Conservation (phyloP, 805 yeast species). For the Ogataea methylovora region DNA sequence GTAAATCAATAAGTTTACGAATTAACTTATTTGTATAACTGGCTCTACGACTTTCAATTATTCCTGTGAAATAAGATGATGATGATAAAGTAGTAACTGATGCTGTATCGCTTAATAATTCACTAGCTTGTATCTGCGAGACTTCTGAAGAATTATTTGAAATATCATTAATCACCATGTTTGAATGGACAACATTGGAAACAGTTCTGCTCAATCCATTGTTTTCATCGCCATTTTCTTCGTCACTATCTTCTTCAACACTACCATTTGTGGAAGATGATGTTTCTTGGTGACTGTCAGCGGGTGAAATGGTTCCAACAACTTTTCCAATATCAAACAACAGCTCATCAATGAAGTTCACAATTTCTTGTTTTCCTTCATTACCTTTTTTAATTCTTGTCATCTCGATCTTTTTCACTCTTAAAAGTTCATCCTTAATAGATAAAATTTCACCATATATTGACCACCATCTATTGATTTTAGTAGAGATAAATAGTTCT, state of each 20-base stretch:
- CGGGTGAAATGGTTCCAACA: conserved; percentile 9
- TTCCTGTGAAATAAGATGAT: conserved; percentile 4
- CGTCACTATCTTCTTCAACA: not conserved
- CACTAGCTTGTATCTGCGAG: conserved; percentile 2
- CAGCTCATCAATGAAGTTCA: conserved; percentile 4
- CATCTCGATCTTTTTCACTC: conserved; percentile 10
- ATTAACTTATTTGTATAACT: conserved; percentile 37
- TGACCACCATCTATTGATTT: conserved; percentile 38
- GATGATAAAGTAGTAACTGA: not conserved
- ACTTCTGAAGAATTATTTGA: conserved; percentile 1
- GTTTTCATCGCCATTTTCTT: not conserved
- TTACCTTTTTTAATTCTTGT: not conserved
- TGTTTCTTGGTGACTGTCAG: not conserved
- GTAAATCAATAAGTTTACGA: conserved; percentile 31
- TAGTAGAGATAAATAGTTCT: conserved; percentile 23
- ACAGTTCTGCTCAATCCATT: not conserved
- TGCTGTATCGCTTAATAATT: not conserved
- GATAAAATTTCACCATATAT: conserved; percentile 32
- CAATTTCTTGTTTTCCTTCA: not conserved
- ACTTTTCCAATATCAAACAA: conserved; percentile 10
- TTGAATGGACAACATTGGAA: too few relatives aligned
- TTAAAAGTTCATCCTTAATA: conserved; percentile 23
- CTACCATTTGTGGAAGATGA: not conserved
- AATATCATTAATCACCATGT: conserved; percentile 2
- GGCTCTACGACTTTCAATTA: conserved; percentile 46